Evolutionary conservation across 2,329 filamentous ascomycete species (phyloP).

Genomic region (Cordyceps tenuipes): DNA sequence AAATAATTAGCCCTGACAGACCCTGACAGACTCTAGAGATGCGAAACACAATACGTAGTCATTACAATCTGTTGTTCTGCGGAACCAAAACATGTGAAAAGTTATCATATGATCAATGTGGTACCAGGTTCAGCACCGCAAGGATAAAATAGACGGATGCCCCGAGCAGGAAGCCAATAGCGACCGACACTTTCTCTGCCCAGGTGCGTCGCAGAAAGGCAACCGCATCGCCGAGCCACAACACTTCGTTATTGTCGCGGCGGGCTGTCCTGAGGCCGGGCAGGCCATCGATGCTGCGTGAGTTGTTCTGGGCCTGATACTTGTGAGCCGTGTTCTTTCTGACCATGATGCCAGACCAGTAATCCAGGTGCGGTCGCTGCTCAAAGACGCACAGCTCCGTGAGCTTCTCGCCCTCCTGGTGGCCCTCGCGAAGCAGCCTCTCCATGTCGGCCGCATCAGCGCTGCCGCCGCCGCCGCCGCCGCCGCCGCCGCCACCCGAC

Average conservation of each 20-base stretch:
- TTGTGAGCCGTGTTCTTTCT: slow-evolving; percentile 39
- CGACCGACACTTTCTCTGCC: slow-evolving; percentile 25
- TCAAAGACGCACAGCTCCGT: slow-evolving; percentile 37
- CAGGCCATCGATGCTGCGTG: slow-evolving; percentile 48
- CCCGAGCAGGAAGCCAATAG: slow-evolving; percentile 23
- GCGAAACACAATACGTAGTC: neutral
- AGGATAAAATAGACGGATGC: slow-evolving; percentile 12
- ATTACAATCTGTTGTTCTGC: neutral
- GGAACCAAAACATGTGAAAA: neutral
- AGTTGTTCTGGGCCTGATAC: slow-evolving; percentile 52
- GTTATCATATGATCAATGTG: neutral
- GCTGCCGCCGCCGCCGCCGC: too few species aligned
- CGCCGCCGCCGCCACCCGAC: too few species aligned
- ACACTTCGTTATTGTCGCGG: slow-evolving; percentile 37
- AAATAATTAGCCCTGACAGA: neutral
- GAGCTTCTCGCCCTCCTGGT: slow-evolving; percentile 17
- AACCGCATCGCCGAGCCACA: slow-evolving; percentile 34
- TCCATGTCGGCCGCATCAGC: slow-evolving; percentile 13
- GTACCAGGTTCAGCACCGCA: neutral
- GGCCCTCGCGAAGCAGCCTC: slow-evolving; percentile 20
- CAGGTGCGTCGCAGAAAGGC: slow-evolving; percentile 20
- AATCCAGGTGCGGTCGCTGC: slow-evolving; percentile 47
- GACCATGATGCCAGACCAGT: slow-evolving; percentile 40
- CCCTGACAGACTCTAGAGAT: neutral
- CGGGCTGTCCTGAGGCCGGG: slow-evolving; percentile 48